Evolutionary conservation across 202 grass and related monocot genomes (phyloP).

Genomic region (Elaeis oleifera): DNA sequence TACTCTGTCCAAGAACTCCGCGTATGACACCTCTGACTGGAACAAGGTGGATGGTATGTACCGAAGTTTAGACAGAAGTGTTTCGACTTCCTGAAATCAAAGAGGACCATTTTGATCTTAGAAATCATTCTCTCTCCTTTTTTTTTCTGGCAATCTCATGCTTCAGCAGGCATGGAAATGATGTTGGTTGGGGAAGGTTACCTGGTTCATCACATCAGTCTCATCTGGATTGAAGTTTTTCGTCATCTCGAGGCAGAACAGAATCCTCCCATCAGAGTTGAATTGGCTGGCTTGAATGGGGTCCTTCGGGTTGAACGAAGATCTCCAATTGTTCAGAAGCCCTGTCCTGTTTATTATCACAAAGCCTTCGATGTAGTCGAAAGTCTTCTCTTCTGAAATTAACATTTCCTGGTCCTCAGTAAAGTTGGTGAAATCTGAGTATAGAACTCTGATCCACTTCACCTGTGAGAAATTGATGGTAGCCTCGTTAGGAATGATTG

Average conservation of each 20-base stretch:
- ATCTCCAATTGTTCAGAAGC: slow-evolving; percentile 89
- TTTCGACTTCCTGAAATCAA: slow-evolving; percentile 49
- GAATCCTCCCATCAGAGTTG: slow-evolving; percentile 50
- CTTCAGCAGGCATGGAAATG: too few species aligned
- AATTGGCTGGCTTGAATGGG: slow-evolving; percentile 68
- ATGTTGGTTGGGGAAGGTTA: slow-evolving; percentile 1
- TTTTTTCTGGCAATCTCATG: too few species aligned
- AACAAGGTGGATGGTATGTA: slow-evolving; percentile 80
- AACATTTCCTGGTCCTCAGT: slow-evolving; percentile 89
- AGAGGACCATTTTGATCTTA: slow-evolving; percentile 8
- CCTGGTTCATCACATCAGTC: slow-evolving; percentile 50
- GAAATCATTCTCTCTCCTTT: background rate
- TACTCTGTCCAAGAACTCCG: slow-evolving; percentile 89
- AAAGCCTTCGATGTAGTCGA: slow-evolving; percentile 95
- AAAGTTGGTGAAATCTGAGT: slow-evolving; percentile 74
- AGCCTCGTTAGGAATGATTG: too few species aligned
- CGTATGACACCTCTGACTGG: slow-evolving; percentile 74
- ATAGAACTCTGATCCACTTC: slow-evolving; percentile 85
- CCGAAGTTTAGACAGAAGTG: slow-evolving; percentile 54
- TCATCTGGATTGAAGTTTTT: slow-evolving; percentile 63
- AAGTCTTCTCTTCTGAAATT: slow-evolving; percentile 48
- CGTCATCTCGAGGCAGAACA: slow-evolving; percentile 94
- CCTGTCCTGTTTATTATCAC: slow-evolving; percentile 97
- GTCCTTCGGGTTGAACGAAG: slow-evolving; percentile 77
- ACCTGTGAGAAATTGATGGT: slow-evolving; percentile 35